Evolutionary conservation across 306 rosid genomes (phyloP).

Genomic region (Abrus precatorius): DNA sequence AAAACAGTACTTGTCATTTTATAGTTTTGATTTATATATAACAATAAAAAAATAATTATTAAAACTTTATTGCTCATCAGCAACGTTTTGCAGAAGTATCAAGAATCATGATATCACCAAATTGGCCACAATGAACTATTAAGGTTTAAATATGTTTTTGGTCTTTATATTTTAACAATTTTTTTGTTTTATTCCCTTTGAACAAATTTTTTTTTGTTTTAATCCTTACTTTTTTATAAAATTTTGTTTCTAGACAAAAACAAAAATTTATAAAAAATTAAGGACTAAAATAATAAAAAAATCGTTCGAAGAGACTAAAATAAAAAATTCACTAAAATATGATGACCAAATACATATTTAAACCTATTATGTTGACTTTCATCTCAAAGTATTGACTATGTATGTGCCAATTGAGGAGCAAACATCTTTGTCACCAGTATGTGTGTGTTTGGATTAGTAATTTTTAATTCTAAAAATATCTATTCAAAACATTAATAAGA

Average conservation of each 20-base stretch:
- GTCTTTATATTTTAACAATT: no score
- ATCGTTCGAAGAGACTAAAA: no score
- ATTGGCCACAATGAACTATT: slow-evolving; percentile 16
- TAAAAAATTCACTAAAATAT: neutral
- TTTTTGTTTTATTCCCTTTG: no score
- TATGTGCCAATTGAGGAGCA: neutral
- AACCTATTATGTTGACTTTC: no score
- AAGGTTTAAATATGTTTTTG: no score
- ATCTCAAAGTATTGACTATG: no score
- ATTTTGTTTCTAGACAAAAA: no score
- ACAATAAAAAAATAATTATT: neutral
- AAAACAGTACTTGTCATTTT: neutral
- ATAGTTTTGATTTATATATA: slow-evolving; percentile 20
- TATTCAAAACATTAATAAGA: neutral
- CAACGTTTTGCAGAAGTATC: slow-evolving; percentile 1
- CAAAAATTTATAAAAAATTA: no score
- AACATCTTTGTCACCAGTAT: slow-evolving; percentile 19
- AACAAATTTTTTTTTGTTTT: no score
- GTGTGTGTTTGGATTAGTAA: neutral
- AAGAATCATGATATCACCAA: neutral
- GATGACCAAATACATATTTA: neutral
- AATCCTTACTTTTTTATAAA: no score
- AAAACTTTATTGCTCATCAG: slow-evolving; percentile 4
- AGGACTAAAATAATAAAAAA: no score
- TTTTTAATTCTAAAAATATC: no score